Base-by-base conservation (phyloP, 2,329 filamentous ascomycete genomes). In the Trichophyton simii region DNA sequence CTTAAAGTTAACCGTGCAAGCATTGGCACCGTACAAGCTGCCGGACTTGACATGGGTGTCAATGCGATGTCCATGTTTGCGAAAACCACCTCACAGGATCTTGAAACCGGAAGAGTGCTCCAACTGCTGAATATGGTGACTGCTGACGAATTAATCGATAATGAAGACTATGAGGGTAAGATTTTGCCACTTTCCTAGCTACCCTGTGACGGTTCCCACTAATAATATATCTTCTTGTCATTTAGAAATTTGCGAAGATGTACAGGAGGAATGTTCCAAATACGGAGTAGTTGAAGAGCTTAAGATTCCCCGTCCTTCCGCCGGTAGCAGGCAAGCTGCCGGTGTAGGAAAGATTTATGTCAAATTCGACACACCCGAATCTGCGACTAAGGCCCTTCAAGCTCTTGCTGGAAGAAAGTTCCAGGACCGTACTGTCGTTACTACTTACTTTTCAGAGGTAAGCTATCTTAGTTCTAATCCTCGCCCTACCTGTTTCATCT, bases 101-200 rank as follows among this genome's bases (percentile, higher is more conserved):
- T 88, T 38, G 91, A 95, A 67, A 85, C 87, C 63, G 88, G 88
- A 66, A 84, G 89, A 61, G 92, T 99, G 15, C 74, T 99, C 63
- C 92, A 96, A 76, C 79, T 99, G 64, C 83, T 99, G 70, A 99
- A 99, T 78, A 99, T 99, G 94, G 92, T 99, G 41, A 99, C 94
- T 0, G 82, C 91, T 0, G 94, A 99, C 68, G 94, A 99, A 75
- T 79, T 99, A 25, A 85, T 96, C 76, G 91, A 97, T 71, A 86
- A 86, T 59, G 91, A 97, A 41, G 94, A 99, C 70, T 97, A 96
- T 70, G 89, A 96, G 76, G 92, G 92, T 91, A 81, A 71, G 79
- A 68, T 54, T 7, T 36, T 13, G 11, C 36, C 13, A 9, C 28
- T 38, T 46, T 57, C 34, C 22, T 13, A 31, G 28, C 3, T 38